Percentiles rank a stretch among this genome's conserved stretches.
Evolutionary conservation across 352 stramenopile species (phyloP).

Genomic region (Nothophytophthora sp.): DNA sequence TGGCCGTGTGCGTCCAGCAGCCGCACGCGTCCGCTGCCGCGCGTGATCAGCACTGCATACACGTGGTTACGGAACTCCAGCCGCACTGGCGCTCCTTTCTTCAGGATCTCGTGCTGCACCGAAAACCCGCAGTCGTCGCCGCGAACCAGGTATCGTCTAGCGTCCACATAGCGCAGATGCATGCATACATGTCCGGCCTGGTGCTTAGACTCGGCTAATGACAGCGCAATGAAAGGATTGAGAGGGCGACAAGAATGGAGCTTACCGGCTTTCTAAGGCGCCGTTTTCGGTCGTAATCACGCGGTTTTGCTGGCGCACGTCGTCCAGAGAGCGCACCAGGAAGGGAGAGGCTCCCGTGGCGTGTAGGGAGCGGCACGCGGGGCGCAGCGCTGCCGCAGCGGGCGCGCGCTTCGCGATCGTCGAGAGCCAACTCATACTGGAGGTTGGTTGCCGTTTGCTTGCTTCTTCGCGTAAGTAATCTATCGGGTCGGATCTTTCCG

Average conservation of each 20-base stretch:
- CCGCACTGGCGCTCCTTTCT: constrained; percentile 46
- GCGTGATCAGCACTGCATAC: constrained; percentile 68
- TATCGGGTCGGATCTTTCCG: no score
- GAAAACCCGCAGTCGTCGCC: constrained; percentile 78
- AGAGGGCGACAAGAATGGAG: no score
- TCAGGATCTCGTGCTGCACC: constrained; percentile 72
- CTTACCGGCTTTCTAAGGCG: constrained; percentile 59
- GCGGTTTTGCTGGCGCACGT: constrained; percentile 44
- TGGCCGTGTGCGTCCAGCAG: constrained; percentile 50
- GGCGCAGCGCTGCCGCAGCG: background rate
- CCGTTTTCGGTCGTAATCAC: constrained; percentile 45
- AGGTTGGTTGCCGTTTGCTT: no score
- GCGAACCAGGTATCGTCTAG: constrained; percentile 67
- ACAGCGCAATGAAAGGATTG: background rate
- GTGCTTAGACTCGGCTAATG: no score
- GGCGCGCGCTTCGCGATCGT: background rate
- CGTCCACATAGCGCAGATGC: no score
- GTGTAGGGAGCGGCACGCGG: constrained; percentile 38
- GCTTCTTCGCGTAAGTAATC: no score
- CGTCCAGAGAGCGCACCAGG: constrained; percentile 54
- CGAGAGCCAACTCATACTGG: constrained; percentile 5
- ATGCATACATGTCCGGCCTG: no score
- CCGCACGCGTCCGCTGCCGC: constrained; percentile 48
- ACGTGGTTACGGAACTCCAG: constrained; percentile 82
- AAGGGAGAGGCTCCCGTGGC: constrained; percentile 34